Percentiles rank a stretch among this genome's conserved stretches.
Conservation (phyloP, 2,329 filamentous ascomycete genomes). For the Aureobasidium leucospermi region DNA sequence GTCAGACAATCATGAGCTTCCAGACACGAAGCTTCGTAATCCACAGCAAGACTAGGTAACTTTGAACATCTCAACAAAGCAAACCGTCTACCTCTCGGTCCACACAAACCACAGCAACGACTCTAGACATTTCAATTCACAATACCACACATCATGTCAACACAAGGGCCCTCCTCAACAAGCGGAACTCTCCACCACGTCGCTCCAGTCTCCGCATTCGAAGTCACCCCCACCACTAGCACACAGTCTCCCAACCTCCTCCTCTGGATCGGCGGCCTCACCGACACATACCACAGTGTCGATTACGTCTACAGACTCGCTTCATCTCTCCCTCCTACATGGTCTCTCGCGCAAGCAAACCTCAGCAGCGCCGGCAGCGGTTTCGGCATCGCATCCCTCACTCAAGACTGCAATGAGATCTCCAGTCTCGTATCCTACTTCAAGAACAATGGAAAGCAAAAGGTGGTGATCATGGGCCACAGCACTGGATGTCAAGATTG, state of each 20-base stretch:
- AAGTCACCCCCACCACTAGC: conserved; percentile 29
- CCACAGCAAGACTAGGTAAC: too few relatives aligned
- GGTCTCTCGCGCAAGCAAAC: conserved; percentile 38
- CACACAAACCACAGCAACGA: too few relatives aligned
- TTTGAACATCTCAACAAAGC: too few relatives aligned
- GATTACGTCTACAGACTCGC: conserved; percentile 49
- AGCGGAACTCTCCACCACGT: conserved; percentile 37
- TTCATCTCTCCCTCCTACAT: conserved; percentile 40
- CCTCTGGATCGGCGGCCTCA: conserved; percentile 63
- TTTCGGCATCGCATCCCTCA: conserved; percentile 48
- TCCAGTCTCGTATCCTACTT: conserved; percentile 47
- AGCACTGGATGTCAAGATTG: conserved; percentile 63
- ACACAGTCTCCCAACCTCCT: conserved; percentile 32
- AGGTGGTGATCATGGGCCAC: conserved; percentile 62
- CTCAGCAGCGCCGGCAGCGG: conserved; percentile 47
- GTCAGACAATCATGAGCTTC: too few relatives aligned
- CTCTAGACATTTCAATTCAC: too few relatives aligned
- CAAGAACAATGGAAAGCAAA: conserved; percentile 34
- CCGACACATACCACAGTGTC: conserved; percentile 61
- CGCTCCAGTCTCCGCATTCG: conserved; percentile 38
- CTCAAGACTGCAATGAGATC: conserved; percentile 49
- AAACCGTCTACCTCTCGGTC: too few relatives aligned
- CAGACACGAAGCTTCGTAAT: too few relatives aligned
- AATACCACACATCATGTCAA: not conserved
- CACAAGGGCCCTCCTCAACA: conserved; percentile 3